phyloP scores from a whole-genome alignment of 2,329 filamentous ascomycete genomes.

The Trichophaea hybrida region DNA sequence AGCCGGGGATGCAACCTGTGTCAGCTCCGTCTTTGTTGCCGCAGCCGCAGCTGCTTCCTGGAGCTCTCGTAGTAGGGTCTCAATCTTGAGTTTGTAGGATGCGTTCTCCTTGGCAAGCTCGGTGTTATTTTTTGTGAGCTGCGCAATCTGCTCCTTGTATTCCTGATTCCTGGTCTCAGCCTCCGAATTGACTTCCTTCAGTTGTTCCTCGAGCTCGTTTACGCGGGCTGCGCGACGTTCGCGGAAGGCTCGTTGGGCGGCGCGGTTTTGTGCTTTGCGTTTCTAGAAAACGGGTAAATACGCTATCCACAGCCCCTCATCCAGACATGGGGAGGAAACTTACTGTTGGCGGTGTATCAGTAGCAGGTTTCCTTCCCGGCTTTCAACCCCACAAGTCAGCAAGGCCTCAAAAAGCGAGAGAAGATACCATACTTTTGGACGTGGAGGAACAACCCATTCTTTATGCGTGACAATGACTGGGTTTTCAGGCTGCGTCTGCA shows the following conservation, averaged over 20 bases:
- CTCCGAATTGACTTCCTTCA: conserved; percentile 42
- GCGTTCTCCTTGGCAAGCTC: conserved; percentile 17
- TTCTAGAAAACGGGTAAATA: conserved; percentile 36
- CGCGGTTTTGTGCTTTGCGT: conserved; percentile 85
- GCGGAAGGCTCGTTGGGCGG: conserved; percentile 78
- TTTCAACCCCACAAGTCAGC: not conserved
- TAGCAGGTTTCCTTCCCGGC: conserved; percentile 85
- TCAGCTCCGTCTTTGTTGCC: conserved; percentile 8
- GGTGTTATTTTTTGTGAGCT: conserved; percentile 12
- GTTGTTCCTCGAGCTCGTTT: conserved; percentile 55
- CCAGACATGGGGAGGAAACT: not conserved
- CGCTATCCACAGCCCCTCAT: not conserved
- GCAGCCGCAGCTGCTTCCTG: conserved; percentile 6
- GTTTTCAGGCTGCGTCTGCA: not conserved
- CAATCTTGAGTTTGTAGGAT: conserved; percentile 12
- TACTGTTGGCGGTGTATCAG: conserved; percentile 69
- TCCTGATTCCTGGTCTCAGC: conserved; percentile 7
- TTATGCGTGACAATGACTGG: conserved; percentile 51
- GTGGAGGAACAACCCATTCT: conserved; percentile 73
- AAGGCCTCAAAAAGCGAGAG: no score
- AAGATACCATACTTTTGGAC: conserved; percentile 43
- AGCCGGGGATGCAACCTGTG: conserved; percentile 25
- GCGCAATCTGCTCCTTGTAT: conserved; percentile 14
- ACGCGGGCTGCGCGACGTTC: conserved; percentile 76
- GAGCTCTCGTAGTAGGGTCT: conserved; percentile 16